These are phyloP conservation scores for Spinacia oleracea DNA, from an alignment of 179 eudicot species.

Conservation along the genomic window DNA sequence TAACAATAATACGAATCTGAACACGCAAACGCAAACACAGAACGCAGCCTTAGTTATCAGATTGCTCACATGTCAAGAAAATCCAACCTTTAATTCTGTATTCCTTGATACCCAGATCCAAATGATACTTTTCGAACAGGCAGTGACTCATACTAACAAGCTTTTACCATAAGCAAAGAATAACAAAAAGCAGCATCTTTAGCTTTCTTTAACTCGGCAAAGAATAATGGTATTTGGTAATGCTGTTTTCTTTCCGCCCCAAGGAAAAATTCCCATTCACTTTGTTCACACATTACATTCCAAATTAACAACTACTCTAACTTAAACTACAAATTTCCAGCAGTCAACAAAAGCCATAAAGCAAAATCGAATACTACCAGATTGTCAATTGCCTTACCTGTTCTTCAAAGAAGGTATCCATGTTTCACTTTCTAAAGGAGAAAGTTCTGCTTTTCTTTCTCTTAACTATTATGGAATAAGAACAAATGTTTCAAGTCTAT, in stretches of 20 bases:
- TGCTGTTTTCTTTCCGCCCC: not conserved
- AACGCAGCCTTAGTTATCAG: not conserved
- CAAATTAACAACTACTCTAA: not conserved
- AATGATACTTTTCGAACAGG: slow-evolving; percentile 16
- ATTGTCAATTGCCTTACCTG: not conserved
- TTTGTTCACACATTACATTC: slow-evolving; percentile 5
- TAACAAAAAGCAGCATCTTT: slow-evolving; percentile 10
- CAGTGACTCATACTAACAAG: slow-evolving; percentile 27
- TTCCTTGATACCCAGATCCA: slow-evolving; percentile 19
- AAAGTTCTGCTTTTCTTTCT: slow-evolving; percentile 6
- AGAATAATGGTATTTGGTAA: not conserved
- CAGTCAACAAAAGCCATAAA: not conserved
- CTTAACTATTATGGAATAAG: not conserved
- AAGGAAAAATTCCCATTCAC: slow-evolving; percentile 3
- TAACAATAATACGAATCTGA: no score
- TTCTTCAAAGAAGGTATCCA: slow-evolving; percentile 19
- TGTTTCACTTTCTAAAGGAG: slow-evolving; percentile 2
- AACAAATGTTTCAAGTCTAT: not conserved
- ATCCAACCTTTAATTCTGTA: slow-evolving; percentile 5
- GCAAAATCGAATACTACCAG: not conserved
- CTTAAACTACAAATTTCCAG: not conserved
- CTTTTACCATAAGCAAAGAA: slow-evolving; percentile 41
- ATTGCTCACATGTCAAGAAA: not conserved
- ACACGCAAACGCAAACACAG: no score
- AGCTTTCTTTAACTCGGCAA: slow-evolving; percentile 6